Evolutionary conservation across 78 protist species (phyloP).

Genomic region (Protostelium mycophagum): DNA sequence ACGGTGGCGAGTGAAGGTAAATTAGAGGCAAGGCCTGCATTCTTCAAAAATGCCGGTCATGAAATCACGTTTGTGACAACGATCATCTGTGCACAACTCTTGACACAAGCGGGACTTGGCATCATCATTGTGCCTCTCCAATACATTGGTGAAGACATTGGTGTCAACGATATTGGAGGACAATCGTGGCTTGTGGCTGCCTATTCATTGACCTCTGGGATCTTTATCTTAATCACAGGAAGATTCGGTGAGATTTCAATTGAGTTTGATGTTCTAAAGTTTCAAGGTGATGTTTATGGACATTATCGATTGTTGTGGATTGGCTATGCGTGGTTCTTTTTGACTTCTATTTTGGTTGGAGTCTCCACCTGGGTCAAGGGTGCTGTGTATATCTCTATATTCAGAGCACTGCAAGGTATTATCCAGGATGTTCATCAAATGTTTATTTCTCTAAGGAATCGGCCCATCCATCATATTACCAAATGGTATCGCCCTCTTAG

Average conservation of each 20-base stretch:
- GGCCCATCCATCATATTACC: neutral
- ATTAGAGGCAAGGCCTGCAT: neutral
- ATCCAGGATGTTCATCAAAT: neutral
- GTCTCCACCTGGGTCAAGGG: neutral
- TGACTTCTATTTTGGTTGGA: neutral
- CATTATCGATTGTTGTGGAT: neutral
- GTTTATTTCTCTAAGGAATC: neutral
- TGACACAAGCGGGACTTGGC: neutral
- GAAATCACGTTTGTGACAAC: neutral
- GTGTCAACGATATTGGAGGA: neutral
- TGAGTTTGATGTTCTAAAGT: neutral
- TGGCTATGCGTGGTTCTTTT: neutral
- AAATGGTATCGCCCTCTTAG: neutral
- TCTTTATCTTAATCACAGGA: neutral
- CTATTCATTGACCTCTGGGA: neutral
- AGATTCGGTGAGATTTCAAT: neutral
- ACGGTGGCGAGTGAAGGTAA: too few species aligned
- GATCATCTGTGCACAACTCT: neutral
- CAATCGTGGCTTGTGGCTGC: neutral
- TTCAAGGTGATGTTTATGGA: neutral
- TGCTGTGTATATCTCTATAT: neutral
- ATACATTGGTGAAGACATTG: neutral
- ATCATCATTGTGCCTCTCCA: neutral
- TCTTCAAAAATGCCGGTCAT: neutral
- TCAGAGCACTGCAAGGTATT: neutral